Evolutionary conservation across 2,329 filamentous ascomycete genomes (phyloP).

Genomic region (Orbilia quercus): DNA sequence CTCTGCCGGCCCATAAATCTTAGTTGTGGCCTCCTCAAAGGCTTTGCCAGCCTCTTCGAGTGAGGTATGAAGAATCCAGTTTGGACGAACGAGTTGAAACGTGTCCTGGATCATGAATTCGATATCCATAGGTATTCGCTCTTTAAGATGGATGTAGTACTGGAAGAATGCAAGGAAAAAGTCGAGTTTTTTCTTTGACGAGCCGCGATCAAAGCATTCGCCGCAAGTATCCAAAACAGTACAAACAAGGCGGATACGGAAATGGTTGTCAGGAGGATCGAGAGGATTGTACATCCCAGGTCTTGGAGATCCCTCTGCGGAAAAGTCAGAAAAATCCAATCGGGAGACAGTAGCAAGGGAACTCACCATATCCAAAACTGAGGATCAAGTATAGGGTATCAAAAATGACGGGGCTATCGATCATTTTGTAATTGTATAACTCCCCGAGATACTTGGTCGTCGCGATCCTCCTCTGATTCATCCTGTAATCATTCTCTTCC

Average conservation of each 20-base stretch:
- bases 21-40: conserved; percentile 87
- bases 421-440: conserved; percentile 96
- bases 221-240: conserved; percentile 94
- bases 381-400: conserved; percentile 94
- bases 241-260: conserved; percentile 89
- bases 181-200: conserved; percentile 95
- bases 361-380: conserved; percentile 83
- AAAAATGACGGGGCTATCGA: conserved; percentile 94
- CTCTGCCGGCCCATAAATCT: conserved; percentile 85
- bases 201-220: conserved; percentile 92
- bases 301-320: conserved; percentile 78
- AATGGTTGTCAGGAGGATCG: conserved; percentile 93
- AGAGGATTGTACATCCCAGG: conserved; percentile 80
- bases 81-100: conserved; percentile 82
- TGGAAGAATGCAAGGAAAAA: conserved; percentile 97
- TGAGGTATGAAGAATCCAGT: conserved; percentile 88
- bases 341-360: neutral
- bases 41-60: conserved; percentile 83
- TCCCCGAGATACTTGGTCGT: conserved; percentile 97
- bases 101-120: conserved; percentile 97
- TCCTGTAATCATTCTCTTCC: conserved; percentile 96
- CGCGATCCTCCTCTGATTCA: conserved; percentile 91
- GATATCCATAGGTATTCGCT: conserved; percentile 91
- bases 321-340: conserved; percentile 53
- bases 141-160: conserved; percentile 94